A percentile compares a stretch with the other conserved stretches of the same genome.
phyloP scores from a whole-genome alignment of 768 basidiomycete species.

The Pseudohyphozyma bogoriensis region DNA sequence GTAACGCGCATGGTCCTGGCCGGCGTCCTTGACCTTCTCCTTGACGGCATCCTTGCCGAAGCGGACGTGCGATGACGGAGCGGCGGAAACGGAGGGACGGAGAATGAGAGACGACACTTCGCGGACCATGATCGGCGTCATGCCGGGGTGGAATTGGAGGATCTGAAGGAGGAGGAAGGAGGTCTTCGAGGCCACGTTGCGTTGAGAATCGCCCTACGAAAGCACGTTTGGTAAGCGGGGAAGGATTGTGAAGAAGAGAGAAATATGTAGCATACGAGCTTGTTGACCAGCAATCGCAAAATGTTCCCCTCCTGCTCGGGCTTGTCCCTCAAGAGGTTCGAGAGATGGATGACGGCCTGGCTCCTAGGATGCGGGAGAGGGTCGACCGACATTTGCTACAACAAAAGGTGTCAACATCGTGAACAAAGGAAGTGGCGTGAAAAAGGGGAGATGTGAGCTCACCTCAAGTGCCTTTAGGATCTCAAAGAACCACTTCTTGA shows the following conservation, averaged over 20 bases:
- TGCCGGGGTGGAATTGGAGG: constrained; percentile 79
- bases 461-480: constrained; percentile 85
- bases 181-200: constrained; percentile 73
- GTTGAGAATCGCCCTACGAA: constrained; percentile 73
- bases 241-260: not conserved
- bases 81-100: constrained; percentile 44
- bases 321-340: constrained; percentile 70
- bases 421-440: too few species aligned
- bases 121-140: constrained; percentile 81
- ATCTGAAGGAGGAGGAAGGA: constrained; percentile 83
- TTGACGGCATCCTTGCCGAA: constrained; percentile 38
- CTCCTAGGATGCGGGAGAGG: constrained; percentile 78
- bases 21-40: constrained; percentile 40
- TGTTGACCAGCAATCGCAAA: constrained; percentile 82
- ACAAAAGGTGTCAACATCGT: constrained; percentile 1
- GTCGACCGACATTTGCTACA: constrained; percentile 67
- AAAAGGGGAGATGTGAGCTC: not conserved
- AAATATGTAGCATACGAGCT: constrained; percentile 53
- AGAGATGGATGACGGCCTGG: constrained; percentile 66
- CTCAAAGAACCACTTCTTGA: constrained; percentile 93
- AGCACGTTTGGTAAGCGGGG: not conserved
- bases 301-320: constrained; percentile 98
- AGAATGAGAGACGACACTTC: constrained; percentile 75
- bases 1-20: constrained; percentile 63
- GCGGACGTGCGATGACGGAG: constrained; percentile 41